Conservation (phyloP, 495 filamentous ascomycete species). For the Penicillium parvum region DNA sequence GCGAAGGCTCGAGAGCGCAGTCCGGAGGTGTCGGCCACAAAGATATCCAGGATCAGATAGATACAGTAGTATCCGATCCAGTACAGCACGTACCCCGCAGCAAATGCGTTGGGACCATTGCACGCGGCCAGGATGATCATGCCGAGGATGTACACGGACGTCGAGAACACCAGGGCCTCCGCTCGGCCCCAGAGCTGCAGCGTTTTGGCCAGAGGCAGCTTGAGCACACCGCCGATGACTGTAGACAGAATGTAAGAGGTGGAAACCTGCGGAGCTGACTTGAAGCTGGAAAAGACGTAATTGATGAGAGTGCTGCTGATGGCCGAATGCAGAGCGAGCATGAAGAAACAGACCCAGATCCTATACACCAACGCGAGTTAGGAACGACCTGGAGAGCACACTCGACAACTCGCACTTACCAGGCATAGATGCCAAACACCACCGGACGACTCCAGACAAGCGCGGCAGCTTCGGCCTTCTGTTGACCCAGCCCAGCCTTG, state of each 20-base stretch:
- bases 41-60: slow-evolving; percentile 52
- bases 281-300: slow-evolving; percentile 35
- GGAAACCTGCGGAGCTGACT: slow-evolving; percentile 32
- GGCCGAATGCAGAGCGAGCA: slow-evolving; percentile 36
- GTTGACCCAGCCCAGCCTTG: slow-evolving; percentile 30
- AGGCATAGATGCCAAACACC: slow-evolving; percentile 34
- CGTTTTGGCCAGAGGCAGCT: slow-evolving; percentile 64
- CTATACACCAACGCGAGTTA: no score
- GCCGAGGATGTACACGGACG: slow-evolving; percentile 34
- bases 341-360: slow-evolving; percentile 44
- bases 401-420: slow-evolving; percentile 25
- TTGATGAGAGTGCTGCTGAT: slow-evolving; percentile 35
- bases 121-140: slow-evolving; percentile 46
- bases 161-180: slow-evolving; percentile 46
- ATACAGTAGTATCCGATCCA: slow-evolving; percentile 55
- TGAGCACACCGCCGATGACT: slow-evolving; percentile 63
- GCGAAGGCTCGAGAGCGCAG: slow-evolving; percentile 59
- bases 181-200: slow-evolving; percentile 63
- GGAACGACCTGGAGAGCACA: no score
- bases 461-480: slow-evolving; percentile 43
- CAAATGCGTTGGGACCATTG: slow-evolving; percentile 41
- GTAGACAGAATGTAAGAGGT: slow-evolving; percentile 34
- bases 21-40: slow-evolving; percentile 61
- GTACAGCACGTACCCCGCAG: slow-evolving; percentile 52
- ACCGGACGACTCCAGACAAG: slow-evolving; percentile 35